A percentile compares a stretch with the other conserved stretches of the same genome.
Conservation (phyloP, 192 early-diverging fungal species). For the Funneliformis geosporum region DNA sequence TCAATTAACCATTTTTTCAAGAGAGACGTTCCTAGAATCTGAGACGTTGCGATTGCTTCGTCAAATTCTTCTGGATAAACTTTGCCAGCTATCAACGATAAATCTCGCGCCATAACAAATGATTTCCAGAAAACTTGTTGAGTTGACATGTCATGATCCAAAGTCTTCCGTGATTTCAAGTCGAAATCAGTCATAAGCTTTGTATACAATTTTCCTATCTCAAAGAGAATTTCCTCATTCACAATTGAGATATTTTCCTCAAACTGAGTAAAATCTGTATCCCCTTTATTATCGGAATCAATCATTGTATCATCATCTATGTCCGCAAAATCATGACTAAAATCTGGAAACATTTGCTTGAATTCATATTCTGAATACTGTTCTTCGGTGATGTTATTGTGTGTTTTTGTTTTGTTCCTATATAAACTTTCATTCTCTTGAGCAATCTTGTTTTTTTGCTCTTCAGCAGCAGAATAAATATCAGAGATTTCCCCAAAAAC, state of each 20-base stretch:
- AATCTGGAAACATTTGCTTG: constrained; percentile 81
- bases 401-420: constrained; percentile 54
- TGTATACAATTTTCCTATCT: constrained; percentile 56
- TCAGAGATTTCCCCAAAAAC: constrained; percentile 60
- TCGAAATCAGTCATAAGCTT: constrained; percentile 37
- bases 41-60: constrained; percentile 48
- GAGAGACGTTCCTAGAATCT: constrained; percentile 55
- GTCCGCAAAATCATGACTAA: constrained; percentile 77
- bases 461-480: constrained; percentile 65
- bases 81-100: constrained; percentile 46
- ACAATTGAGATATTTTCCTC: constrained; percentile 47
- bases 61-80: constrained; percentile 52
- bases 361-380: constrained; percentile 73
- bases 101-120: constrained; percentile 49
- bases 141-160: neutral
- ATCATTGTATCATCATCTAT: constrained; percentile 50
- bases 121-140: constrained; percentile 38
- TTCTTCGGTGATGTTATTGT: constrained; percentile 51
- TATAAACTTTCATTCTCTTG: constrained; percentile 57
- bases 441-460: constrained; percentile 51
- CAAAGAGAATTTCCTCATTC: constrained; percentile 47
- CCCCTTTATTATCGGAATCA: constrained; percentile 39
- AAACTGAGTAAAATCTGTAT: constrained; percentile 25
- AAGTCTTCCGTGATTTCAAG: neutral
- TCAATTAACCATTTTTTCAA: constrained; percentile 48